phyloP scores from a whole-genome alignment of 73 alveolate genomes.

The Paramecium sexaurelia region DNA sequence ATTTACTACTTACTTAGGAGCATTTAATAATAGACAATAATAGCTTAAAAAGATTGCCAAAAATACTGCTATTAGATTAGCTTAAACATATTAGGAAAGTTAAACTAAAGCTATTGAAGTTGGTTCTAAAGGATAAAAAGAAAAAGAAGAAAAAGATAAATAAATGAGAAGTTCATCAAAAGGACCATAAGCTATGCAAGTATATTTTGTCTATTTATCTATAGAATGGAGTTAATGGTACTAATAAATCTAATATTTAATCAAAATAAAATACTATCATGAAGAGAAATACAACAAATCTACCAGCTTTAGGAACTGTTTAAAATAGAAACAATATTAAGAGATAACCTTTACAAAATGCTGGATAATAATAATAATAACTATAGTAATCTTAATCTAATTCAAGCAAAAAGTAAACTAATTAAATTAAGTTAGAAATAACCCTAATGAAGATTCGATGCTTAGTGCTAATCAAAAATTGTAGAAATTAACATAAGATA shows the following conservation, averaged over 20 bases:
- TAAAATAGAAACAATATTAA: not conserved
- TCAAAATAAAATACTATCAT: not conserved
- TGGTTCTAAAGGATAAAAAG: conserved; percentile 8
- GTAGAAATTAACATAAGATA: conserved; percentile 8
- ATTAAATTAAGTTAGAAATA: not conserved
- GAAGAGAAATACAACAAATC: conserved; percentile 14
- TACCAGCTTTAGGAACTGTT: conserved; percentile 25
- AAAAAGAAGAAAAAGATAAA: conserved; percentile 34
- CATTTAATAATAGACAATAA: conserved; percentile 94
- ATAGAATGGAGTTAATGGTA: not conserved
- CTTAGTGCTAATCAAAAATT: conserved; percentile 19
- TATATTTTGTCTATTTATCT: not conserved
- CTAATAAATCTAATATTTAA: not conserved
- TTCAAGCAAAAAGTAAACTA: conserved; percentile 18
- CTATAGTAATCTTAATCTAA: not conserved
- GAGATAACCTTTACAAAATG: conserved; percentile 33
- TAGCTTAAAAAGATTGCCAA: conserved; percentile 96
- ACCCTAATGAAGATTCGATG: not conserved
- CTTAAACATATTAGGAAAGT: conserved; percentile 66
- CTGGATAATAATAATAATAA: not conserved
- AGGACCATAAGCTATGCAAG: conserved; percentile 51
- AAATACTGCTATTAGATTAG: conserved; percentile 95
- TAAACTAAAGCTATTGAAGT: conserved; percentile 40
- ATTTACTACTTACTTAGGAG: conserved; percentile 92
- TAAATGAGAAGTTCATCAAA: conserved; percentile 55